Conservation (phyloP, 306 rosid genomes). For the Acacia confusa region DNA sequence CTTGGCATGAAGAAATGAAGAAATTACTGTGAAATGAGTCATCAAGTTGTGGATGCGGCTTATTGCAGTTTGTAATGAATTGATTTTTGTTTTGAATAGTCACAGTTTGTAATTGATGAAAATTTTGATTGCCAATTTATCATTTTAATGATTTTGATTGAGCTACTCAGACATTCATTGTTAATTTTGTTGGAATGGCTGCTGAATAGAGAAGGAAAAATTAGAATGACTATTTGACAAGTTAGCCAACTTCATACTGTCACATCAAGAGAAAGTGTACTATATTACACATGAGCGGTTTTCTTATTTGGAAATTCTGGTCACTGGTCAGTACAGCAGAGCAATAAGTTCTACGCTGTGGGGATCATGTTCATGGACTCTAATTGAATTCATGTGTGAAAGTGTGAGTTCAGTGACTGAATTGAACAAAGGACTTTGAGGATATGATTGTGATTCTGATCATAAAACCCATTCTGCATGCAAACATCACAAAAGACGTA, state of each 20-base stretch:
- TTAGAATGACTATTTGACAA: background rate
- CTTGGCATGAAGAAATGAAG: constrained; percentile 18
- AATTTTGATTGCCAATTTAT: background rate
- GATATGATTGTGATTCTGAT: background rate
- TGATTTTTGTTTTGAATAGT: background rate
- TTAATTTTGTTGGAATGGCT: background rate
- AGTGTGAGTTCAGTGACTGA: background rate
- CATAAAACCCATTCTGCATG: background rate
- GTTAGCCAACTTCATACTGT: background rate
- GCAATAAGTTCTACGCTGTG: background rate
- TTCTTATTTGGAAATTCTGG: background rate
- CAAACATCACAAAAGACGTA: background rate
- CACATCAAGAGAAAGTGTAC: background rate
- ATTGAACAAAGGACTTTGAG: background rate
- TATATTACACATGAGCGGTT: background rate
- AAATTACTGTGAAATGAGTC: constrained; percentile 16
- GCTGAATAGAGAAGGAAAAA: background rate
- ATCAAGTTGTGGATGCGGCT: background rate
- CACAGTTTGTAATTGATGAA: constrained; percentile 24
- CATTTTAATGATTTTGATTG: constrained; percentile 11
- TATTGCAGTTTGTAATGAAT: background rate
- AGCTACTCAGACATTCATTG: background rate
- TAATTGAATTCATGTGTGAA: background rate
- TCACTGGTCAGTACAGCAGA: background rate
- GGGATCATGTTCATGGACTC: background rate